Evolutionary conservation across 2,329 filamentous ascomycete genomes (phyloP).

Genomic region (Gyromitra esculenta): DNA sequence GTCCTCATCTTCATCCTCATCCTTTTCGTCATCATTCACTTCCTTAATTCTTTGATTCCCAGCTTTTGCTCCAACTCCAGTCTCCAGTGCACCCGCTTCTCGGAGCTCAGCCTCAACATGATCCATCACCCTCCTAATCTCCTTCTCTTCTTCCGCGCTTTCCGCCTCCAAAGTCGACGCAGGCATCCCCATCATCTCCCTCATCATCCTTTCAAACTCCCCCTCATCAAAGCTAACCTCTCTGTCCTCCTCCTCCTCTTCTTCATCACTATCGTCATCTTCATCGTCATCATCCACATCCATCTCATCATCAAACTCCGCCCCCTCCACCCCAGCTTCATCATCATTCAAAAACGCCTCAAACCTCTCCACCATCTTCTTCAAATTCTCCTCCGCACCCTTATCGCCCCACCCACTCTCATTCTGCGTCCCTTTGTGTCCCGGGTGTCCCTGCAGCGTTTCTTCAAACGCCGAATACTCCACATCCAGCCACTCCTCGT

Average conservation of each 20-base stretch:
- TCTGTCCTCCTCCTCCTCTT: constrained; percentile 77
- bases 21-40: constrained; percentile 60
- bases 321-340: constrained; percentile 83
- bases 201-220: constrained; percentile 87
- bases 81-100: constrained; percentile 70
- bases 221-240: constrained; percentile 84
- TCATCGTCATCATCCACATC: constrained; percentile 74
- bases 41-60: constrained; percentile 47
- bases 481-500: constrained; percentile 92
- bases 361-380: constrained; percentile 93
- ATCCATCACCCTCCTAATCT: constrained; percentile 72
- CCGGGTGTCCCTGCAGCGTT: constrained; percentile 70
- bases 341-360: constrained; percentile 85
- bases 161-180: constrained; percentile 53
- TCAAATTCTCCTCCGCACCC: constrained; percentile 76
- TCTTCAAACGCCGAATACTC: constrained; percentile 87
- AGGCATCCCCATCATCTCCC: constrained; percentile 79
- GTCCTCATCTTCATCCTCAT: constrained; percentile 63
- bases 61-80: not conserved
- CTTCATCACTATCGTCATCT: constrained; percentile 66
- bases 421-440: constrained; percentile 50
- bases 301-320: constrained; percentile 67
- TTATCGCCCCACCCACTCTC: constrained; percentile 71
- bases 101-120: constrained; percentile 79
- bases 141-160: constrained; percentile 66